Evolutionary conservation across 2,329 filamentous ascomycete species (phyloP), one percentile per base, ranked within the genome.

Genomic region (Fusarium dlaminii): DNA sequence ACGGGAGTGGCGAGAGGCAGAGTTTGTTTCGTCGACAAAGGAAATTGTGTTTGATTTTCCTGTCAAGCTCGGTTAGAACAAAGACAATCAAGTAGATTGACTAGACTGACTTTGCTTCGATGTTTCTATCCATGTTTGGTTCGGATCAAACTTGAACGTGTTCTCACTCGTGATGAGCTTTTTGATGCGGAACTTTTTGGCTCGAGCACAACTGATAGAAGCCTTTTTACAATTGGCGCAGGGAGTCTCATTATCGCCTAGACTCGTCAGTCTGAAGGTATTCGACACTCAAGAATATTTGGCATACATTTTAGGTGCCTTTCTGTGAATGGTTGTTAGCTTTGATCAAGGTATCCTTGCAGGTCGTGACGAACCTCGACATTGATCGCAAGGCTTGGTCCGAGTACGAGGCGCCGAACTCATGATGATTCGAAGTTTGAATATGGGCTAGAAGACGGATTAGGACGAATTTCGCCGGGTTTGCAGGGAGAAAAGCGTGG

Each of bases 81-180:
- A 6, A 4, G 0, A 0, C 14, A 12, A n/a, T 8, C 1, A 17
- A 15, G 2, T 5, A 12, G 0, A 3, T 6, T 12, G 0, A 8
- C n/a, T 5, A 17, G 15, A n/a, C 20, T 12, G 5, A 49, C 29
- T 22, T 3, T 9, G 20, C 13, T 32, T 49, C 1, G 22, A 32
- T 3, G 29, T 49, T 4, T 49, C 22, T 49, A 32, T 30, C 46
- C 46, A 49, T 32, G 46, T 49, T 15, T 49, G 29, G 20, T 49
- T 32, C 5, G 46, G 29, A 9, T 49, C 46, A 30, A 49, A 32
- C 10, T 49, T 49, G 29, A 49, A 32, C 0, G 46, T 49, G 29
- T 30, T 32, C 32, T 49, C 46, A 9, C 6, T 49, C 2, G 46
- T 32, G 22, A 49, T 30, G 29, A 49, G 46, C 29, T 49, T 49